Evolutionary conservation across 176 grass and related monocot genomes (phyloP).

Genomic region (Ampelocalamus luodianensis): DNA sequence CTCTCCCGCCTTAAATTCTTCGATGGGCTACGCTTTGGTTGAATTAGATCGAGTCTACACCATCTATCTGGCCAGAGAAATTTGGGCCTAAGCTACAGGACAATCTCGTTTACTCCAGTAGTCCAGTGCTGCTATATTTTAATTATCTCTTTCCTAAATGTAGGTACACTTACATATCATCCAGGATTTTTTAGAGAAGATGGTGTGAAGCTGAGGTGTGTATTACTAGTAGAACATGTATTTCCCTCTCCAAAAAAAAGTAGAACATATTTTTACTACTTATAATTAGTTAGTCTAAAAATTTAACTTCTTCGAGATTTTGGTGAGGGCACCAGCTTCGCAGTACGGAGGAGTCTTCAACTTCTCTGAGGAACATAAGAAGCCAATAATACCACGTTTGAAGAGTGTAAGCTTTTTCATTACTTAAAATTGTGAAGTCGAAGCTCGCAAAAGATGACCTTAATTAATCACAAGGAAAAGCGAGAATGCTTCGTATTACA

Average conservation of each 20-base stretch:
- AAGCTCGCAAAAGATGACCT: neutral
- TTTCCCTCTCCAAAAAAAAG: neutral
- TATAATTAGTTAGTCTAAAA: neutral
- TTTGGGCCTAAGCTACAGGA: neutral
- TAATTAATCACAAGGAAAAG: neutral
- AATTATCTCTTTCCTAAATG: too few relatives aligned
- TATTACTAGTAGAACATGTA: too few relatives aligned
- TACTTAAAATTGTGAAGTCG: neutral
- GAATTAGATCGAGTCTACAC: neutral
- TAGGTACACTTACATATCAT: neutral
- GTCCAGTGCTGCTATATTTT: neutral
- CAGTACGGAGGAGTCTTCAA: too few relatives aligned
- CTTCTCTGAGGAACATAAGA: too few relatives aligned
- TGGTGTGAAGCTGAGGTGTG: neutral
- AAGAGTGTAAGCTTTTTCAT: neutral
- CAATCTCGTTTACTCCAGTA: neutral
- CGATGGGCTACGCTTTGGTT: neutral
- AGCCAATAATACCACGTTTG: too few relatives aligned
- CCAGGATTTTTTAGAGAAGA: neutral
- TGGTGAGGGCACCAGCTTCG: too few relatives aligned
- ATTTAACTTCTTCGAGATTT: neutral
- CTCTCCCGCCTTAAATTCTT: neutral
- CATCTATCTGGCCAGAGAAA: neutral
- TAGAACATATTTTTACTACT: neutral
- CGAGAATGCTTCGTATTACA: neutral